A percentile compares a stretch with the other conserved stretches of the same genome.
phyloP scores from a whole-genome alignment of 352 stramenopile genomes.

The Nothophytophthora sp. region DNA sequence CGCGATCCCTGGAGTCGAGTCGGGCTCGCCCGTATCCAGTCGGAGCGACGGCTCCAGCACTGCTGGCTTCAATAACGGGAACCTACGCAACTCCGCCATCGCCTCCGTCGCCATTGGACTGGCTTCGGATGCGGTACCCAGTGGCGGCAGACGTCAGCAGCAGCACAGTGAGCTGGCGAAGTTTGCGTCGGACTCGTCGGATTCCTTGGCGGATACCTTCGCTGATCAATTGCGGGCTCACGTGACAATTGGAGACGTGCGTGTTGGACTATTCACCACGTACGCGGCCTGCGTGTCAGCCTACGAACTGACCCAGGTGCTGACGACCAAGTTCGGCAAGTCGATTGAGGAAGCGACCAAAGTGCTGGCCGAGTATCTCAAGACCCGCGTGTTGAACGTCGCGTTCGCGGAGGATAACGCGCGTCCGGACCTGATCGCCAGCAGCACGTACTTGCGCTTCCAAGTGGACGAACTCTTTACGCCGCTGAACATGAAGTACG shows the following conservation, averaged over 20 bases:
- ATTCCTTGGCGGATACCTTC: conserved; percentile 59
- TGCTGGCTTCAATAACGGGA: conserved; percentile 37
- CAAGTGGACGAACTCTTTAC: conserved; percentile 86
- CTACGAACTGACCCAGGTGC: conserved; percentile 42
- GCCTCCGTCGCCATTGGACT: conserved; percentile 53
- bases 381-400: conserved; percentile 49
- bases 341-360: conserved; percentile 37
- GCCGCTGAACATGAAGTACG: conserved; percentile 82
- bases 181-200: conserved; percentile 31
- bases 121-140: conserved; percentile 38
- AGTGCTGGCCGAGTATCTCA: conserved; percentile 46
- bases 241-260: conserved; percentile 58
- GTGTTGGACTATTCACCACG: conserved; percentile 74
- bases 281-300: conserved; percentile 62
- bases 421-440: conserved; percentile 45
- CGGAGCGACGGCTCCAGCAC: conserved; percentile 48
- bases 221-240: conserved; percentile 63
- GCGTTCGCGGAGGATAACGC: conserved; percentile 53
- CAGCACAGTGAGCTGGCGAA: conserved; percentile 40
- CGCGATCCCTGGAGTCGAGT: conserved; percentile 14
- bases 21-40: conserved; percentile 41
- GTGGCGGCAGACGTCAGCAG: conserved; percentile 27
- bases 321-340: conserved; percentile 70
- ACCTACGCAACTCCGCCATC: conserved; percentile 60
- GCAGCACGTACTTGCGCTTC: conserved; percentile 75